A percentile compares a stretch with the other conserved stretches of the same genome.
Conservation (phyloP, 768 basidiomycete species). For the Mycena chlorophos region DNA sequence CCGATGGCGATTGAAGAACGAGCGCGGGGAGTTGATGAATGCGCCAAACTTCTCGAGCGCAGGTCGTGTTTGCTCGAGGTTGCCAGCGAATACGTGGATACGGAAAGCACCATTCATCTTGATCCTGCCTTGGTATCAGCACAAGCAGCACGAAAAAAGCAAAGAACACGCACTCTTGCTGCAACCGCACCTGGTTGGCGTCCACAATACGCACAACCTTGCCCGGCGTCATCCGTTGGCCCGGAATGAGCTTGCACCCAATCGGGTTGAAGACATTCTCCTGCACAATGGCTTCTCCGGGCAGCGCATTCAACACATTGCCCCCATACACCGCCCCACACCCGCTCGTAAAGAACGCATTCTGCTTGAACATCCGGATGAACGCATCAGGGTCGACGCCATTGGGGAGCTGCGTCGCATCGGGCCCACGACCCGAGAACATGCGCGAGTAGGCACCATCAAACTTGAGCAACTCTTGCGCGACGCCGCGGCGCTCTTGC, state of each 20-base stretch:
- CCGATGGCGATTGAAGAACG: slow-evolving; percentile 21
- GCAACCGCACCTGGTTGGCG: slow-evolving; percentile 18
- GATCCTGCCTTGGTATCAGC: slow-evolving; percentile 11
- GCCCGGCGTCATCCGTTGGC: slow-evolving; percentile 18
- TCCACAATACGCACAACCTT: slow-evolving; percentile 16
- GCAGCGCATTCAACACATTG: slow-evolving; percentile 19
- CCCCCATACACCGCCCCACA: slow-evolving; percentile 20
- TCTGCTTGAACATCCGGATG: slow-evolving; percentile 24
- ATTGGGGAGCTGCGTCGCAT: slow-evolving; percentile 17
- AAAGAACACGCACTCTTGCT: slow-evolving; percentile 18
- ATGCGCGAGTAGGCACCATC: slow-evolving; percentile 40
- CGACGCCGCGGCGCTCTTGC: slow-evolving; percentile 39
- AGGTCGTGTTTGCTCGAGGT: slow-evolving; percentile 9
- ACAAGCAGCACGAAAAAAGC: background rate
- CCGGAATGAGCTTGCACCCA: slow-evolving; percentile 17
- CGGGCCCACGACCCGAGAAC: slow-evolving; percentile 32
- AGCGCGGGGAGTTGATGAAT: slow-evolving; percentile 18
- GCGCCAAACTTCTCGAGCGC: slow-evolving; percentile 19
- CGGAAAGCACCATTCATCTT: slow-evolving; percentile 26
- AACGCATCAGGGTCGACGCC: slow-evolving; percentile 21
- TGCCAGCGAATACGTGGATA: slow-evolving; percentile 20
- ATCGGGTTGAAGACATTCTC: slow-evolving; percentile 15
- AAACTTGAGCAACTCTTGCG: slow-evolving; percentile 43
- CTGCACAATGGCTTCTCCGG: slow-evolving; percentile 4
- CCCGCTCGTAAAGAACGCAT: slow-evolving; percentile 22